Evolutionary conservation across 371 early-diverging fungal genomes (phyloP), one percentile per base, ranked within the genome.

Genomic region (Mucor racemosus): DNA sequence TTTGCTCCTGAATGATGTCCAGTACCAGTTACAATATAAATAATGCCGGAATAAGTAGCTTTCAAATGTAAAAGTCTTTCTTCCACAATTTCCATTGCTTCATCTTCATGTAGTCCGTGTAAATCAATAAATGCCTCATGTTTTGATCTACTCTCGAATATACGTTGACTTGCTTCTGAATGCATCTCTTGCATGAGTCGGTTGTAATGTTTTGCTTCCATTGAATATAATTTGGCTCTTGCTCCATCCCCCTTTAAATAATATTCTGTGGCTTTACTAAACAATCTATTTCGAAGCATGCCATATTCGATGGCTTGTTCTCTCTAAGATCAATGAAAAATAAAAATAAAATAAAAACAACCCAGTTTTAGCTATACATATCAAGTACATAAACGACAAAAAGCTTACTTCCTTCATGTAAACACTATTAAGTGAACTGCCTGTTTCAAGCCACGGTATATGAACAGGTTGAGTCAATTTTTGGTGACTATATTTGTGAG

Each of bases 31-130:
- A 86, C 79, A 19, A 86, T 75, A 70, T 83, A 86, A 48, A 82
- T 76, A 15, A 76, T 72, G 19, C 82, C 82, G 0, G 71, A 62
- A 36, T 77, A 80, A 8, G 48, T 46, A 5, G 39, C 14, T 33
- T 66, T 60, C 67, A 71, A 36, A 33, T 83, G 64, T n/a, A 74
- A 62, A 55, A 87, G 71, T 60, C 84, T 75, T 64, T 83, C 77
- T 35, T 86, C 80, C 57, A 87, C 44, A 44, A 87, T 78, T 36
- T 70, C 76, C 31, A 87, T 46, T 0, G 86, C 84, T 62, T 88
- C 89, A 38, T 86, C 85, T 42, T 84, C 79, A 73, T 87, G 87
- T 21, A 88, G 71, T 2, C 89, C 87, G 74, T 88, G 89, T 6
- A 88, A 71, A 75, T 88, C 89, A 58, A 88, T 76, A 78, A 82